Conservation (phyloP, 352 stramenopile genomes). For the Phytopythium delawarense region DNA sequence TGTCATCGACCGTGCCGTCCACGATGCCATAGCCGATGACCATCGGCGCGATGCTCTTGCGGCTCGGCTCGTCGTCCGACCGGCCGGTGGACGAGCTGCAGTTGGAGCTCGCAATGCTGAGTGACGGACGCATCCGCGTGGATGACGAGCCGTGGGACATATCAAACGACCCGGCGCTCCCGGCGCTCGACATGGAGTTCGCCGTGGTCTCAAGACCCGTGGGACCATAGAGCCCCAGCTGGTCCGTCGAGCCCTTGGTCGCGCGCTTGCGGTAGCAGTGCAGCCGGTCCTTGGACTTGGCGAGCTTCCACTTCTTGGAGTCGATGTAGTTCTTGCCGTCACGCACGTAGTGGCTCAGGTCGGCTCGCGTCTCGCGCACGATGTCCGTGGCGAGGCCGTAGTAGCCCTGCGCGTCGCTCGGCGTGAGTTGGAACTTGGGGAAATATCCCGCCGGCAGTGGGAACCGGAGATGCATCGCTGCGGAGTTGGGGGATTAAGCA, state of each 20-base stretch:
- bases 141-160: slow-evolving; percentile 11
- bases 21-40: slow-evolving; percentile 47
- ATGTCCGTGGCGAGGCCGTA: slow-evolving; percentile 56
- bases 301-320: slow-evolving; percentile 57
- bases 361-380: slow-evolving; percentile 53
- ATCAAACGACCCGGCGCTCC: slow-evolving; percentile 17
- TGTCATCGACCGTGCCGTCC: slow-evolving; percentile 43
- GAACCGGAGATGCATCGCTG: slow-evolving; percentile 67
- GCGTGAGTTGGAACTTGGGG: slow-evolving; percentile 62
- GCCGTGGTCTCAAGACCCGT: slow-evolving; percentile 6
- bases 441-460: slow-evolving; percentile 65
- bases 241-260: slow-evolving; percentile 17
- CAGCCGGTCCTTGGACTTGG: slow-evolving; percentile 62
- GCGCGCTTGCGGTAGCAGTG: slow-evolving; percentile 51
- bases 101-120: slow-evolving; percentile 22
- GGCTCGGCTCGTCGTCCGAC: slow-evolving; percentile 32
- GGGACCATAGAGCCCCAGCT: slow-evolving; percentile 37
- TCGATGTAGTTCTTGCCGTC: slow-evolving; percentile 57
- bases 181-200: slow-evolving; percentile 15
- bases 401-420: slow-evolving; percentile 47
- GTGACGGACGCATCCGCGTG: slow-evolving; percentile 17
- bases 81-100: slow-evolving; percentile 29
- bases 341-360: slow-evolving; percentile 51
- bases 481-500: neutral
- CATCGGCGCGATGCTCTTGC: slow-evolving; percentile 37